Evolutionary conservation across 345 rosid species (phyloP).

Genomic region (Orychophragmus violaceus): DNA sequence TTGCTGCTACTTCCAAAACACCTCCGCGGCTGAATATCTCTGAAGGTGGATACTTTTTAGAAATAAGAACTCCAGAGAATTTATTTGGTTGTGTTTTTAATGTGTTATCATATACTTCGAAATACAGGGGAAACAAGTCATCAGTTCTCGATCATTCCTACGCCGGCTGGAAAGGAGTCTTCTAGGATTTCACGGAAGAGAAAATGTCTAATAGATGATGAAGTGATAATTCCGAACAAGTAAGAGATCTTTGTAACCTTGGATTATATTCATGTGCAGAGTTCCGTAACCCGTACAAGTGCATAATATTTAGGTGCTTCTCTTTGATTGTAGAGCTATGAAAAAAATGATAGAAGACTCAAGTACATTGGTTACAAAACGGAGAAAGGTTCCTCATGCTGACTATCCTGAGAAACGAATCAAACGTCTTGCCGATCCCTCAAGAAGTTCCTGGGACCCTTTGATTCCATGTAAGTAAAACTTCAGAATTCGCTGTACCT

Average conservation of each 20-base stretch:
- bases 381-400: slow-evolving; percentile 38
- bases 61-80: not conserved
- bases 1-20: slow-evolving; percentile 32
- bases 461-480: slow-evolving; percentile 54
- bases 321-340: slow-evolving; percentile 43
- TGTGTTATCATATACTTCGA: not conserved
- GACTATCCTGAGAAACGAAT: slow-evolving; percentile 42
- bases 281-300: not conserved
- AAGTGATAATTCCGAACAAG: slow-evolving; percentile 54
- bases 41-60: slow-evolving; percentile 23
- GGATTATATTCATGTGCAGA: not conserved
- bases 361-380: slow-evolving; percentile 53
- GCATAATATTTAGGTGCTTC: not conserved
- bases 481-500: not conserved
- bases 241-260: slow-evolving; percentile 33
- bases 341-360: slow-evolving; percentile 48
- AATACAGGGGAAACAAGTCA: slow-evolving; percentile 42
- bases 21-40: slow-evolving; percentile 39
- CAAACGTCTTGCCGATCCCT: slow-evolving; percentile 30
- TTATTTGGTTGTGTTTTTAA: not conserved
- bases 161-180: slow-evolving; percentile 61
- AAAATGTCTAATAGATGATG: slow-evolving; percentile 56
- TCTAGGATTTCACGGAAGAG: slow-evolving; percentile 43
- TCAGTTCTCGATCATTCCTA: slow-evolving; percentile 41
- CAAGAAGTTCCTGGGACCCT: slow-evolving; percentile 41